Base-by-base conservation (phyloP, 2,329 filamentous ascomycete genomes). In the Xylariaceae sp. region DNA sequence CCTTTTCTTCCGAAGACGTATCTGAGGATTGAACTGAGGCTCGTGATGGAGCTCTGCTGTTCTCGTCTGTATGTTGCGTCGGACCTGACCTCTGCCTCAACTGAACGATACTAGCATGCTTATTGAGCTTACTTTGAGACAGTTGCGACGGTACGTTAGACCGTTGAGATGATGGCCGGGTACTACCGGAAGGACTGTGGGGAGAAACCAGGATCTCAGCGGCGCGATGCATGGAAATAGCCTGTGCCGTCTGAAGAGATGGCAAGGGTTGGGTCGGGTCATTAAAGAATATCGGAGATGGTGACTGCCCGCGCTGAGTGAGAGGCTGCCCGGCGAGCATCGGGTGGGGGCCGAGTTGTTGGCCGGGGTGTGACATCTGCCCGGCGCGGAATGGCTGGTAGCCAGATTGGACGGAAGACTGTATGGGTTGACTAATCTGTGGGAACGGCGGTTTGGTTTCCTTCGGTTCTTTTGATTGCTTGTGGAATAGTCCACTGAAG, bases 401-500 rank as follows among this genome's bases (percentile, higher is more conserved):
- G 6, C 61, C 58, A 3, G 60, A n/a, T 32, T 62, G 64, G 47
- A 57, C 50, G 5, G 57, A 47, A 47, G 61, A 58, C 19, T 65
- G 65, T 27, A 44, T 47, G 11, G 61, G 60, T 41, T 60, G 63
- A 43, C n/a, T 44, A 11, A 56, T 37, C 32, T 62, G 60, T 40
- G 51, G 57, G 34, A 59, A 41, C 46, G 60, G 64, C 29, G 57
- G 31, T 47, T 59, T 67, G 8, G 53, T 39, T n/a, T 68, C 67
- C 19, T 64, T 60, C 3, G 60, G 43, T 47, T 65, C 67, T 11
- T 59, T 58, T 42, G 60, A 60, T 49, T 64, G 65, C 29, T 66
- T 65, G 37, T 63, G 63, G 50, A 69, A 65, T 19, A 67, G 47
- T 2, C 64, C 61, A 19, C 66, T 64, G 6, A 69, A 42, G 30